Evolutionary conservation across 1,139 yeast genomes (phyloP).

Genomic region (Nakaseomyces glabratus): DNA sequence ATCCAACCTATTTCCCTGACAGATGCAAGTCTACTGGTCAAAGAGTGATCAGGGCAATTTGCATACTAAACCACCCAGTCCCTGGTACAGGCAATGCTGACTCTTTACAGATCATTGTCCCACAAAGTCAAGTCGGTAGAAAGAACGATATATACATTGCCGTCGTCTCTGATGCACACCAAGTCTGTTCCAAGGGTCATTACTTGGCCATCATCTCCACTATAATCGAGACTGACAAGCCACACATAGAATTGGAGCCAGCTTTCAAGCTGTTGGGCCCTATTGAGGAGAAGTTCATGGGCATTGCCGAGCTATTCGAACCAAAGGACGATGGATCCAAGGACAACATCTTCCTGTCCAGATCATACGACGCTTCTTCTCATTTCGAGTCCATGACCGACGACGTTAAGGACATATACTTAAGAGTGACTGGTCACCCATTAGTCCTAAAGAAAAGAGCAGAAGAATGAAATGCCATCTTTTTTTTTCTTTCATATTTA

Average conservation of each 20-base stretch:
- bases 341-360: slow-evolving; percentile 74
- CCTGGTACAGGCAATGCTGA: slow-evolving; percentile 77
- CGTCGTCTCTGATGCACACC: slow-evolving; percentile 79
- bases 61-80: slow-evolving; percentile 83
- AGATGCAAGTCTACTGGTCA: slow-evolving; percentile 79
- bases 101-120: slow-evolving; percentile 88
- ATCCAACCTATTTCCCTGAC: slow-evolving; percentile 95
- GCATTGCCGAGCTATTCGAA: slow-evolving; percentile 84
- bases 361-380: slow-evolving; percentile 87
- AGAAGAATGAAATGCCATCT: slow-evolving; percentile 21
- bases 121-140: slow-evolving; percentile 91
- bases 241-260: slow-evolving; percentile 87
- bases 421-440: slow-evolving; percentile 87
- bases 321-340: slow-evolving; percentile 76
- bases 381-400: slow-evolving; percentile 96
- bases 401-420: slow-evolving; percentile 89
- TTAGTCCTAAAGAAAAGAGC: slow-evolving; percentile 73
- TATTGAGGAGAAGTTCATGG: slow-evolving; percentile 79
- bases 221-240: slow-evolving; percentile 85
- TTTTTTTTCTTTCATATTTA: slow-evolving; percentile 1
- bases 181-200: slow-evolving; percentile 85
- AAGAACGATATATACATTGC: slow-evolving; percentile 94
- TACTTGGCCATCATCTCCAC: slow-evolving; percentile 92
- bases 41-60: slow-evolving; percentile 88
- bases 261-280: slow-evolving; percentile 88